Evolutionary conservation across 768 basidiomycete species (phyloP), one percentile per base, ranked within the genome.

Genomic region (Leucogyrophana mollusca): DNA sequence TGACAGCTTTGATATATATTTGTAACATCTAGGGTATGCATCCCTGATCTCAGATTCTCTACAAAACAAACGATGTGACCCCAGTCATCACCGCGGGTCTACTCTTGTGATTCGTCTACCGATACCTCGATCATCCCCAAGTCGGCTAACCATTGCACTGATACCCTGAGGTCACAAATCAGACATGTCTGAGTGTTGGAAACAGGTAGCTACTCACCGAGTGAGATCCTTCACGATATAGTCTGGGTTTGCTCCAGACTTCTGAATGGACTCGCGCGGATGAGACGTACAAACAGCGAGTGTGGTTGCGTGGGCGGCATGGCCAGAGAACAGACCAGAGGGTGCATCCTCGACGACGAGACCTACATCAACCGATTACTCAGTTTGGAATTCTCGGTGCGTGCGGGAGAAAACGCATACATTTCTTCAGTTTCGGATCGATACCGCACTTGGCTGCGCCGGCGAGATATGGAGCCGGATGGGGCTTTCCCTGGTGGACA

Each of bases 281-380:
- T 92, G 87, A 4, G 87, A 87, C 24, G 94, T 94, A 60, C 87
- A 89, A 1, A 94, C 88, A 1, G 87, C 94, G 11, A 95, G 74
- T 0, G 87, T 88, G 38, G 65, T 73, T 40, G 87, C 76, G 9
- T 90, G 90, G 14, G 90, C 87, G 6, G 86, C 83, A 38, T 77
- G 78, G 17, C 91, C 91, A 13, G 88, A 76, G 49, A 70, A 72
- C 52, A 94, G 67, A 3, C 94, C 94, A 11, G 89, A 85, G 4
- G 91, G 86, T 2, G 94, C 92, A 57, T 96, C 94, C 57, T 94
- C 92, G 3, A 96, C 74, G 7, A 95, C 93, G 48, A 95, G 72
- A 57, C 87, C 88, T 90, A 39, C 17, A 17, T 16, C 9, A 24
- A 23, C 18, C 24, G 24, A 22, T 40, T 18, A 4, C 23, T 9